Evolutionary conservation across 2,329 filamentous ascomycete species (phyloP).

Genomic region (Penicillium sumatraense): DNA sequence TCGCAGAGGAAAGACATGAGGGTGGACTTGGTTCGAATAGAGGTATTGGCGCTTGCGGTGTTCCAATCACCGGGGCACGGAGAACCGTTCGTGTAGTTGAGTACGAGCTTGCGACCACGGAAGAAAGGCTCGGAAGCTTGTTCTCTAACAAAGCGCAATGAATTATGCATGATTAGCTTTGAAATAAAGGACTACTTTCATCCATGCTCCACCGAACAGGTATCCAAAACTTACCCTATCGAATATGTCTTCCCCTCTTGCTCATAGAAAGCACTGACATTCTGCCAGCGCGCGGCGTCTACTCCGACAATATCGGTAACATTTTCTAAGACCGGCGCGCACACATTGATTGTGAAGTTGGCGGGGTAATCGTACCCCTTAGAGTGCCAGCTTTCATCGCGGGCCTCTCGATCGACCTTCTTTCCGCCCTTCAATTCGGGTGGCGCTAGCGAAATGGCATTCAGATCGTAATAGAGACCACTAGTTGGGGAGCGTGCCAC

Average conservation of each 20-base stretch:
- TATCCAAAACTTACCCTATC: slow-evolving; percentile 45
- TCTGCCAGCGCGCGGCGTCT: slow-evolving; percentile 45
- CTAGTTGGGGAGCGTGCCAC: slow-evolving; percentile 66
- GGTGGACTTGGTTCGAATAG: slow-evolving; percentile 67
- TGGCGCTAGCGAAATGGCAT: slow-evolving; percentile 58
- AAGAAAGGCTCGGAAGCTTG: slow-evolving; percentile 52
- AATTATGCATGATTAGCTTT: slow-evolving; percentile 9
- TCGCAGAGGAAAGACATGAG: slow-evolving; percentile 95
- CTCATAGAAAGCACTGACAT: slow-evolving; percentile 56
- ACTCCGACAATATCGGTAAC: slow-evolving; percentile 53
- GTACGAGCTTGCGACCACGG: slow-evolving; percentile 65
- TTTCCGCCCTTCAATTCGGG: slow-evolving; percentile 48
- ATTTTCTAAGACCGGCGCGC: slow-evolving; percentile 54
- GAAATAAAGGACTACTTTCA: too few species aligned
- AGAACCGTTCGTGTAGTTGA: slow-evolving; percentile 78
- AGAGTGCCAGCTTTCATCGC: slow-evolving; percentile 53
- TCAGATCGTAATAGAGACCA: slow-evolving; percentile 68
- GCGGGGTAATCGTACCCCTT: slow-evolving; percentile 55
- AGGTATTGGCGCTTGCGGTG: slow-evolving; percentile 27
- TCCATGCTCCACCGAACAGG: background rate
- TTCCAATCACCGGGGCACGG: slow-evolving; percentile 58
- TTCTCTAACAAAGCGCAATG: slow-evolving; percentile 37
- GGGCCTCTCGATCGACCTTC: slow-evolving; percentile 42
- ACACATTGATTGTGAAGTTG: slow-evolving; percentile 58
- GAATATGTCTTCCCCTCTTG: slow-evolving; percentile 49